Conservation (phyloP, 2,329 filamentous ascomycete species). For the Cryphonectria carpinicola region DNA sequence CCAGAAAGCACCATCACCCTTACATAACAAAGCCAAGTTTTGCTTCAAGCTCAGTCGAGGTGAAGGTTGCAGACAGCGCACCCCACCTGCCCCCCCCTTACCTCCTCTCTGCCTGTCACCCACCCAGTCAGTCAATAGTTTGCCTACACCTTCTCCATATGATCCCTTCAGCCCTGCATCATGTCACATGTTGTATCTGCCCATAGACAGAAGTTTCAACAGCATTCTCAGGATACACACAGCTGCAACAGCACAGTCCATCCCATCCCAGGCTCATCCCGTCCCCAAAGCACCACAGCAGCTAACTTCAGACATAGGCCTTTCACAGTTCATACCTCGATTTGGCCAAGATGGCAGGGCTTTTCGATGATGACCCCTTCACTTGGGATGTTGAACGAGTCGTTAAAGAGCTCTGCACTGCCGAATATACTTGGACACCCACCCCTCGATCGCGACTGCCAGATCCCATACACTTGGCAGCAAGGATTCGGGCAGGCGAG, state of each 20-base stretch:
- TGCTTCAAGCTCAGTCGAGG: background rate
- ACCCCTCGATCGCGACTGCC: conserved; percentile 49
- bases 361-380: conserved; percentile 66
- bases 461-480: conserved; percentile 56
- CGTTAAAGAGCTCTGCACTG: conserved; percentile 65
- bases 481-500: conserved; percentile 61
- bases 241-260: background rate
- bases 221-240: background rate
- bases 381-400: conserved; percentile 73
- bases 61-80: background rate
- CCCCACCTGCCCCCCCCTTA: background rate
- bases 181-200: background rate
- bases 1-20: background rate
- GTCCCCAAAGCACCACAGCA: background rate
- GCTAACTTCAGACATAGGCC: background rate
- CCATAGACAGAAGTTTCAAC: background rate
- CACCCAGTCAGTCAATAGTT: background rate
- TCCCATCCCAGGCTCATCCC: no score
- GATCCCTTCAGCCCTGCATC: background rate
- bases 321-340: background rate
- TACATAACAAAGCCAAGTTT: background rate
- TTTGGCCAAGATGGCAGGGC: conserved; percentile 36
- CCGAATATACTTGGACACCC: conserved; percentile 51
- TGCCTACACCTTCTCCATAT: background rate
- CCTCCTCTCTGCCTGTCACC: background rate